These are phyloP conservation scores for Amaranthus palmeri DNA, from an alignment of 148 eudicot species.

Conservation along the genomic window DNA sequence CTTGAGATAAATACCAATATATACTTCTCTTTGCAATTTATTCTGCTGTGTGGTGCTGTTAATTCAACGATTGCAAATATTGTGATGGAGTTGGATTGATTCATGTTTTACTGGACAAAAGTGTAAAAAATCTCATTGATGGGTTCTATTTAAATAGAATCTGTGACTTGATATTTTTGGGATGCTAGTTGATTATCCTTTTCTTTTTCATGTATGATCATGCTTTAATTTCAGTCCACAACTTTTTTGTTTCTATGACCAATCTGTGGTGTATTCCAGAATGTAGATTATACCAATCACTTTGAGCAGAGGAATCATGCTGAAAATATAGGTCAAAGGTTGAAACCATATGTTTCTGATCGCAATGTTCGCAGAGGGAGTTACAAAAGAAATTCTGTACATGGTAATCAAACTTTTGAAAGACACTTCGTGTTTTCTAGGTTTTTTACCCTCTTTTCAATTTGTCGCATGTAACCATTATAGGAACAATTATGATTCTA, in stretches of 20 bases:
- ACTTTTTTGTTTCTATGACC: neutral
- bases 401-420: constrained; percentile 33
- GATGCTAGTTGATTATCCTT: neutral
- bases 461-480: neutral
- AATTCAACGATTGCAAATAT: no score
- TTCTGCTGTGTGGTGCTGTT: neutral
- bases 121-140: no score
- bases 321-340: constrained; percentile 39
- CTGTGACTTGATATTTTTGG: neutral
- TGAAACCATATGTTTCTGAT: constrained; percentile 33
- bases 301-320: constrained; percentile 38
- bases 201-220: neutral
- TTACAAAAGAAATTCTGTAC: constrained; percentile 34
- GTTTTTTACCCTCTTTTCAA: neutral
- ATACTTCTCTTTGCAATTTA: neutral
- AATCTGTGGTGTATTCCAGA: constrained; percentile 36
- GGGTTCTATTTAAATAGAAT: neutral
- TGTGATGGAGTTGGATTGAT: neutral
- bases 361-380: constrained; percentile 51
- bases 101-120: neutral
- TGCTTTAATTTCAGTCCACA: neutral
- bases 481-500: neutral
- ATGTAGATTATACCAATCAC: constrained; percentile 35
- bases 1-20: neutral
- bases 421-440: neutral